phyloP scores from a whole-genome alignment of 768 basidiomycete genomes.

The Tubosaeta sp. region DNA sequence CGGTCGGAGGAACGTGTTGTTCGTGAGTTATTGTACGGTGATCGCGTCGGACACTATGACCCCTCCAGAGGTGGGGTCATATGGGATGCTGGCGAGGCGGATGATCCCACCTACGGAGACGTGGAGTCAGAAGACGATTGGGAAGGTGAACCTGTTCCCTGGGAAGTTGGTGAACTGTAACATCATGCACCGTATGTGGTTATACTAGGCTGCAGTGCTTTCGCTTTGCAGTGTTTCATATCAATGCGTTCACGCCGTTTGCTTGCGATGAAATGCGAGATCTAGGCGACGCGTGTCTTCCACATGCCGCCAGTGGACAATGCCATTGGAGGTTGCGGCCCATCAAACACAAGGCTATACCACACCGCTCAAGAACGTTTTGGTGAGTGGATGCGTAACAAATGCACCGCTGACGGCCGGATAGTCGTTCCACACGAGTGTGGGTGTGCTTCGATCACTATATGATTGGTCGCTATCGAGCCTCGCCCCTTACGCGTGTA shows the following conservation, averaged over 20 bases:
- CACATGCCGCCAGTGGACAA: slow-evolving; percentile 21
- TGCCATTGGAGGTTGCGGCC: neutral
- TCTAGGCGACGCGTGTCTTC: slow-evolving; percentile 17
- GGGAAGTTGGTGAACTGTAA: slow-evolving; percentile 76
- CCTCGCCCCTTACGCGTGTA: slow-evolving; percentile 28
- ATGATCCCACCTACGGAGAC: slow-evolving; percentile 36
- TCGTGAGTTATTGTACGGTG: slow-evolving; percentile 57
- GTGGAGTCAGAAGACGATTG: slow-evolving; percentile 58
- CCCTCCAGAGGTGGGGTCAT: slow-evolving; percentile 64
- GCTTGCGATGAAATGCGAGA: slow-evolving; percentile 21
- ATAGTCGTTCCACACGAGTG: slow-evolving; percentile 5
- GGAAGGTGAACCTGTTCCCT: slow-evolving; percentile 80
- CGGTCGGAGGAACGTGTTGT: slow-evolving; percentile 51
- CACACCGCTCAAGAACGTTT: slow-evolving; percentile 9
- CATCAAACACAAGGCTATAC: slow-evolving; percentile 10
- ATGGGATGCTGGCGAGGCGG: slow-evolving; percentile 70
- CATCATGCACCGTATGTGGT: slow-evolving; percentile 26
- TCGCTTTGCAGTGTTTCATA: slow-evolving; percentile 33
- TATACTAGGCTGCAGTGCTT: slow-evolving; percentile 20
- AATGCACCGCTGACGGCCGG: slow-evolving; percentile 6
- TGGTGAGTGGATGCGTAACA: slow-evolving; percentile 16
- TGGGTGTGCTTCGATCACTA: slow-evolving; percentile 8
- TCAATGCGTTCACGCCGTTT: slow-evolving; percentile 26
- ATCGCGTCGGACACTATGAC: slow-evolving; percentile 53
- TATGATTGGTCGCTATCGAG: slow-evolving; percentile 15